A percentile compares a stretch with the other conserved stretches of the same genome.
Conservation (phyloP, 352 stramenopile genomes). For the Stramenopiles sp. region DNA sequence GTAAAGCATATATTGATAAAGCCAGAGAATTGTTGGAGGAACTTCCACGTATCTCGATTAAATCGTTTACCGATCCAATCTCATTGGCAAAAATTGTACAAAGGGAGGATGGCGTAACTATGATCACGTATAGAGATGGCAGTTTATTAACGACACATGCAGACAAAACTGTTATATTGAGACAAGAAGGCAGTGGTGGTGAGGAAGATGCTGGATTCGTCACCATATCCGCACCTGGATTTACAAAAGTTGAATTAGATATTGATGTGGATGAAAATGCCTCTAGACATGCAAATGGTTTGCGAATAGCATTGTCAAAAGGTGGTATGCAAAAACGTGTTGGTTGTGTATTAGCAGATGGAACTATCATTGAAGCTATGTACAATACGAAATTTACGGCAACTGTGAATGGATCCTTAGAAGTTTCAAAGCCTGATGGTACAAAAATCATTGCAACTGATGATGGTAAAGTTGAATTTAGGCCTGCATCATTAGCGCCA, state of each 20-base stretch:
- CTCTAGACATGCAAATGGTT: constrained; percentile 30
- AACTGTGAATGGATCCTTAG: constrained; percentile 40
- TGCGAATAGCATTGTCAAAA: constrained; percentile 41
- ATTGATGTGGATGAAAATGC: constrained; percentile 38
- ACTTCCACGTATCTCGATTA: too few species aligned
- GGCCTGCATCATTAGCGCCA: neutral
- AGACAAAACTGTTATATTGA: too few species aligned
- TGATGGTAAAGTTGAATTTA: constrained; percentile 40
- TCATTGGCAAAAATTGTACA: too few species aligned
- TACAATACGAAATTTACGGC: constrained; percentile 52
- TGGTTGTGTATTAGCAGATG: constrained; percentile 25
- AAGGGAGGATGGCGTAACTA: too few species aligned
- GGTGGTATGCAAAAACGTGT: constrained; percentile 36
- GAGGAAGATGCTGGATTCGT: too few species aligned
- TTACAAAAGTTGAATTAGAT: constrained; percentile 41
- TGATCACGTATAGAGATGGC: too few species aligned
- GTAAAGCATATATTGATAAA: too few species aligned
- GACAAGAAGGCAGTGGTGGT: too few species aligned
- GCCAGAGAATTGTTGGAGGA: too few species aligned
- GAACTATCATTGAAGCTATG: constrained; percentile 34
- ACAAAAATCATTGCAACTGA: constrained; percentile 36
- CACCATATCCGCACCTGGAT: too few species aligned
- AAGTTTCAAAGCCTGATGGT: constrained; percentile 28
- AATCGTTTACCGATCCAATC: too few species aligned
- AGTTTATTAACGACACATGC: too few species aligned